These are phyloP conservation scores for Arctium minus DNA, from an alignment of 129 eudicot genomes.

Conservation along the genomic window DNA sequence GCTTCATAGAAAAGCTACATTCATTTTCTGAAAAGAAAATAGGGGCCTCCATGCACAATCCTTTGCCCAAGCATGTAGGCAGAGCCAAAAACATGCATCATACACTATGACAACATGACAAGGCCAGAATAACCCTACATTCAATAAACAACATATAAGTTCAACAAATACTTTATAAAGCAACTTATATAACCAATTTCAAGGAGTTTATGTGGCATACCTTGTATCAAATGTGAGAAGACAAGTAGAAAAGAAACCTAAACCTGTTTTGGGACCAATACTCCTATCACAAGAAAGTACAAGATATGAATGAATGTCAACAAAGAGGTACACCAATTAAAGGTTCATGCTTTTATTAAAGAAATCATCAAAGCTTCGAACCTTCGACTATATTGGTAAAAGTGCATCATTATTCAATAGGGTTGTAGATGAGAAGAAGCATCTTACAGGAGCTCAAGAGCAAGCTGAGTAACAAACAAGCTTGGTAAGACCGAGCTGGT, in stretches of 20 bases:
- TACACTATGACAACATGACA: constrained; percentile 84
- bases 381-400: too few relatives aligned
- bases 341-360: background rate
- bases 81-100: constrained; percentile 53
- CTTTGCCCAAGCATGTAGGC: too few relatives aligned
- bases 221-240: constrained; percentile 77
- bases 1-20: constrained; percentile 57
- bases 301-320: background rate
- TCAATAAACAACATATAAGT: constrained; percentile 5
- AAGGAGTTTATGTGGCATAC: constrained; percentile 27
- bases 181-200: background rate
- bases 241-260: constrained; percentile 51
- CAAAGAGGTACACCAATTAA: background rate
- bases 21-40: constrained; percentile 40
- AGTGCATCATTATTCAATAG: too few relatives aligned
- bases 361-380: background rate
- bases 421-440: too few relatives aligned
- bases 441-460: too few relatives aligned
- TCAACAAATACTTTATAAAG: background rate
- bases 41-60: too few relatives aligned
- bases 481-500: too few relatives aligned
- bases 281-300: constrained; percentile 27
- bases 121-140: constrained; percentile 59
- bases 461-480: too few relatives aligned
- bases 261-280: constrained; percentile 40